Conservation (phyloP, 1,284 basidiomycete genomes). For the Peniophora sp. region DNA sequence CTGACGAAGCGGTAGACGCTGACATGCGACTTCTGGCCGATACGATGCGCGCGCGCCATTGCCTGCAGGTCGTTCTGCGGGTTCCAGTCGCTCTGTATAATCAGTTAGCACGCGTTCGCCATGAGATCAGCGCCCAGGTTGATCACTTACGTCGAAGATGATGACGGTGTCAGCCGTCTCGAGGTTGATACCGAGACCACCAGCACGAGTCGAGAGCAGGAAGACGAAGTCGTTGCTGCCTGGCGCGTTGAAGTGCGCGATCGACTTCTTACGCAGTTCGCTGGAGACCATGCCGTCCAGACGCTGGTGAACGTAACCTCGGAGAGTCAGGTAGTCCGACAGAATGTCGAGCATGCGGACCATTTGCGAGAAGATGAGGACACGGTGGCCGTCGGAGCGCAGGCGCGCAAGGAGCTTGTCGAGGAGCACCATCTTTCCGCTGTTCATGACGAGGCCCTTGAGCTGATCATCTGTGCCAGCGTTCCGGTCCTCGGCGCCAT, state of each 20-base stretch:
- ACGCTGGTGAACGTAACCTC: conserved; percentile 78
- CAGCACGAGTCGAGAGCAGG: conserved; percentile 92
- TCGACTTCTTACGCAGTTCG: conserved; percentile 79
- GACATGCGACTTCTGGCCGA: conserved; percentile 96
- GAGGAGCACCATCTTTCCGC: conserved; percentile 94
- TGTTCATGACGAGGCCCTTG: conserved; percentile 96
- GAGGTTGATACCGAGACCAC: conserved; percentile 97
- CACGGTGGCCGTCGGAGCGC: conserved; percentile 89
- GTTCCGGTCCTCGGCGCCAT: conserved; percentile 82
- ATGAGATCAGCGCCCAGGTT: conserved; percentile 1
- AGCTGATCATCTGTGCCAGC: conserved; percentile 82
- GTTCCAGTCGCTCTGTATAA: conserved; percentile 81
- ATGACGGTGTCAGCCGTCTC: conserved; percentile 98
- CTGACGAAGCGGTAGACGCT: conserved; percentile 98
- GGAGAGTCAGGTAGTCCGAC: conserved; percentile 89
- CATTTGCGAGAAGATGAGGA: conserved; percentile 99
- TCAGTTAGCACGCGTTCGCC: conserved; percentile 5
- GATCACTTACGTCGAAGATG: conserved; percentile 85
- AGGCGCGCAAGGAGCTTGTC: conserved; percentile 90
- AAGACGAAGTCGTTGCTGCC: conserved; percentile 71
- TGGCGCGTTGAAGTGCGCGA: conserved; percentile 72
- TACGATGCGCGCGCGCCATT: conserved; percentile 97
- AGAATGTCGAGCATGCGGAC: conserved; percentile 98
- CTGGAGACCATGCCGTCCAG: conserved; percentile 72
- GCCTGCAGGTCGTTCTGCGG: conserved; percentile 98